Evolutionary conservation across 495 filamentous ascomycete species (phyloP).

Genomic region (Aspergillus wentii): DNA sequence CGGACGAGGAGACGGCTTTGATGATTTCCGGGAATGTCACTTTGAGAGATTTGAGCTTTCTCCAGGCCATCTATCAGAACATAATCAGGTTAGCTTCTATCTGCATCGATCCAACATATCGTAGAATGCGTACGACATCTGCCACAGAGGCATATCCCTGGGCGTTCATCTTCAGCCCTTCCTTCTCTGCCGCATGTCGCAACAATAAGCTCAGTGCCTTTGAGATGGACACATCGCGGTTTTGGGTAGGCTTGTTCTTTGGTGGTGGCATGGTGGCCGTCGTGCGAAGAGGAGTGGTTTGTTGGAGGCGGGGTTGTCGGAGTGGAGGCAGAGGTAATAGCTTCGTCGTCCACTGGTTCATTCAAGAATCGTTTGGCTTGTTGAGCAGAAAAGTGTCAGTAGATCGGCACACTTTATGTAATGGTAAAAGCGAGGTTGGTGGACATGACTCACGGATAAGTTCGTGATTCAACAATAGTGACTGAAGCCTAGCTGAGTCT

Average conservation of each 20-base stretch:
- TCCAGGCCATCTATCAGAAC: constrained; percentile 57
- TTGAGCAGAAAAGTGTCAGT: too few species aligned
- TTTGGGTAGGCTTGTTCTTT: background rate
- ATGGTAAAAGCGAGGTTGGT: too few species aligned
- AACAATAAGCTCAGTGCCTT: constrained; percentile 76
- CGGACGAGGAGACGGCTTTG: constrained; percentile 64
- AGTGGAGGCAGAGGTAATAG: too few species aligned
- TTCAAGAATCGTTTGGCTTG: too few species aligned
- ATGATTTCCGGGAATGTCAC: constrained; percentile 71
- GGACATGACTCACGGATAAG: too few species aligned
- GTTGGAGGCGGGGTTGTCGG: too few species aligned
- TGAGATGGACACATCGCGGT: constrained; percentile 33
- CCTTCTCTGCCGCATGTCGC: constrained; percentile 76
- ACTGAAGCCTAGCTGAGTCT: too few species aligned
- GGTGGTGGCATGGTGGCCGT: background rate
- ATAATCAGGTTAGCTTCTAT: background rate
- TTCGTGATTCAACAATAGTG: too few species aligned
- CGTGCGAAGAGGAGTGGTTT: background rate
- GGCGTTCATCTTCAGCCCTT: constrained; percentile 67
- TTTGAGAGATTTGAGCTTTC: constrained; percentile 60
- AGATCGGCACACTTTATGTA: too few species aligned
- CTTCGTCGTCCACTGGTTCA: too few species aligned
- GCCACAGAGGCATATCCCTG: constrained; percentile 78
- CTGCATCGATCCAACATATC: background rate
- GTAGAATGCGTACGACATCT: constrained; percentile 58